These are phyloP conservation scores for Antrodiella citrinella DNA, from an alignment of 768 basidiomycete genomes.

Conservation along the genomic window DNA sequence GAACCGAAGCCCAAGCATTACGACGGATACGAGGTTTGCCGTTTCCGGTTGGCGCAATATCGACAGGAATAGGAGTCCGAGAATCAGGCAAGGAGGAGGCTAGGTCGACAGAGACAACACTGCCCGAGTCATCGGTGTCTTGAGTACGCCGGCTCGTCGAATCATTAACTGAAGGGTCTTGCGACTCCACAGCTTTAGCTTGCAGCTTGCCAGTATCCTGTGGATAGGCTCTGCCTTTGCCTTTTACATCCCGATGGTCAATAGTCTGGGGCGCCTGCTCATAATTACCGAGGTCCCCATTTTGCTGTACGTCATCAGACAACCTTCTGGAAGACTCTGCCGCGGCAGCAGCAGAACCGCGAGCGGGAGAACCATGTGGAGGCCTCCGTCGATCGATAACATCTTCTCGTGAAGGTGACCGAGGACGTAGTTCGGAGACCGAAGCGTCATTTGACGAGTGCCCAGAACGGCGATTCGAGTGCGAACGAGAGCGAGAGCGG, in stretches of 20 bases:
- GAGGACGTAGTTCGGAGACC: too few relatives aligned
- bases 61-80: neutral
- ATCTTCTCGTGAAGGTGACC: neutral
- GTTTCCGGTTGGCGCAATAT: neutral
- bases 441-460: too few relatives aligned
- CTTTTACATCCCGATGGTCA: neutral
- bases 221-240: neutral
- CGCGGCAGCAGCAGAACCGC: neutral
- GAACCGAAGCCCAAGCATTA: neutral
- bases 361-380: neutral
- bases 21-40: neutral
- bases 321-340: neutral
- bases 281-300: neutral
- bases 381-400: neutral
- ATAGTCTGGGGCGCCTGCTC: neutral
- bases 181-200: neutral
- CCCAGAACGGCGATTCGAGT: slow-evolving; percentile 1
- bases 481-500: slow-evolving; percentile 11
- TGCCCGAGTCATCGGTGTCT: neutral
- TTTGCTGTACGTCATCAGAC: neutral
- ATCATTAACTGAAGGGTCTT: neutral
- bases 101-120: too few relatives aligned
- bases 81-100: neutral
- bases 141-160: neutral
- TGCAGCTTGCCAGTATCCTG: neutral